Conservation (phyloP, 805 yeast species). For the Monosporozyma aerobia region DNA sequence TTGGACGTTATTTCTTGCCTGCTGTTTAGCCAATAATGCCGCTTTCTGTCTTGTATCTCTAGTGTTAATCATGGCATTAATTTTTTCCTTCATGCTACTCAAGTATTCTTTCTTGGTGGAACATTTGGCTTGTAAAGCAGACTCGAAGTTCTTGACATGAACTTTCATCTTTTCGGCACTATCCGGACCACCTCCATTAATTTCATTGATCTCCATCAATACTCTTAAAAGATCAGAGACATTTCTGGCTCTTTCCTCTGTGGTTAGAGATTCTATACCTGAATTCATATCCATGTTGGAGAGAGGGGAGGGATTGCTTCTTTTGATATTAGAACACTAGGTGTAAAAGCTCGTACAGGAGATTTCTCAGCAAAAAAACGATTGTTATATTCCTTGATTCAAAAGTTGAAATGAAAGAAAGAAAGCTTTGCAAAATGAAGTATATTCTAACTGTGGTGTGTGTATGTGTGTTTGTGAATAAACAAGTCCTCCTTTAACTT, state of each 20-base stretch:
- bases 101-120: slow-evolving; percentile 46
- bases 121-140: slow-evolving; percentile 51
- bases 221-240: slow-evolving; percentile 28
- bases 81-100: slow-evolving; percentile 38
- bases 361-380: too few species aligned
- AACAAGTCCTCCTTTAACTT: not conserved
- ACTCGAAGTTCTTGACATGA: slow-evolving; percentile 65
- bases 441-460: not conserved
- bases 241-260: slow-evolving; percentile 27
- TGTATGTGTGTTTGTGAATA: not conserved
- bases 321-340: too few species aligned
- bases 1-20: not conserved
- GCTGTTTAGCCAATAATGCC: not conserved
- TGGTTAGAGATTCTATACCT: slow-evolving; percentile 18
- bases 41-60: slow-evolving; percentile 21
- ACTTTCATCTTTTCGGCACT: slow-evolving; percentile 38
- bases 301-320: not conserved
- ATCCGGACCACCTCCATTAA: slow-evolving; percentile 28
- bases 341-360: too few species aligned
- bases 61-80: slow-evolving; percentile 34
- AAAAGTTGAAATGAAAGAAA: too few species aligned
- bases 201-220: slow-evolving; percentile 29
- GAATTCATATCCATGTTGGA: not conserved
- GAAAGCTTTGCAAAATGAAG: too few species aligned
- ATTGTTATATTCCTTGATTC: too few species aligned